These are phyloP conservation scores for Apophysomyces ossiformis DNA, from an alignment of 371 early-diverging fungal genomes.

Conservation along the genomic window DNA sequence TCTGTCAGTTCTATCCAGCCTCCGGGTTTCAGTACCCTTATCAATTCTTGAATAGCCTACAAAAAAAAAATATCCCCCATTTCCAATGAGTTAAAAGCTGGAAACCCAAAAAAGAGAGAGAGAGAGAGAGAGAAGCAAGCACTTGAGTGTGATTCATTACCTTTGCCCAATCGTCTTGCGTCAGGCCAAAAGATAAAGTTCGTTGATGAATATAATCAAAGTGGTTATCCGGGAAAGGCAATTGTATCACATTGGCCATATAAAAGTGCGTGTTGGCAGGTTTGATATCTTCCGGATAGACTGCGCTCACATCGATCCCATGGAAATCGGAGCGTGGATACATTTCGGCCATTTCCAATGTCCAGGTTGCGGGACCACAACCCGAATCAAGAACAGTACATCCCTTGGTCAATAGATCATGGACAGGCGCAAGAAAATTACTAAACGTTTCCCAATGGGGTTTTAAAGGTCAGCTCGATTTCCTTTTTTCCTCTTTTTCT, in stretches of 20 bases:
- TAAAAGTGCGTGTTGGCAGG: constrained; percentile 43
- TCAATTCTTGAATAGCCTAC: neutral
- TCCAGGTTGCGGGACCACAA: constrained; percentile 30
- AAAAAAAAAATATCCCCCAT: too few species aligned
- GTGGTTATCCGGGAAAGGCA: constrained; percentile 56
- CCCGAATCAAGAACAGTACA: constrained; percentile 27
- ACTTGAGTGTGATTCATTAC: constrained; percentile 12
- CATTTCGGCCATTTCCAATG: constrained; percentile 25
- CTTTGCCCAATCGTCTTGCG: constrained; percentile 32
- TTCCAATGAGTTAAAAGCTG: too few species aligned
- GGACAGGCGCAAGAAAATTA: constrained; percentile 21
- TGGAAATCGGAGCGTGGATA: constrained; percentile 27
- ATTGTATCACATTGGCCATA: constrained; percentile 55
- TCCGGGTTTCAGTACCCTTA: constrained; percentile 8
- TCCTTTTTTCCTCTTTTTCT: neutral
- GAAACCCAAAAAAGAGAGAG: too few species aligned
- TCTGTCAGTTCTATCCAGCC: constrained; percentile 4
- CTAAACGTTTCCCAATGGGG: neutral
- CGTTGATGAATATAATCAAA: constrained; percentile 65
- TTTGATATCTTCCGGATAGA: constrained; percentile 19
- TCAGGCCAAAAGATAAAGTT: constrained; percentile 37
- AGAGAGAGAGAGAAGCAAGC: neutral
- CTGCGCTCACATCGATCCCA: constrained; percentile 23
- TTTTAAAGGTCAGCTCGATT: neutral
- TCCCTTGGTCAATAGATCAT: constrained; percentile 19